phyloP scores from a whole-genome alignment of 192 early-diverging fungal genomes.

The Allomyces javanicus region DNA sequence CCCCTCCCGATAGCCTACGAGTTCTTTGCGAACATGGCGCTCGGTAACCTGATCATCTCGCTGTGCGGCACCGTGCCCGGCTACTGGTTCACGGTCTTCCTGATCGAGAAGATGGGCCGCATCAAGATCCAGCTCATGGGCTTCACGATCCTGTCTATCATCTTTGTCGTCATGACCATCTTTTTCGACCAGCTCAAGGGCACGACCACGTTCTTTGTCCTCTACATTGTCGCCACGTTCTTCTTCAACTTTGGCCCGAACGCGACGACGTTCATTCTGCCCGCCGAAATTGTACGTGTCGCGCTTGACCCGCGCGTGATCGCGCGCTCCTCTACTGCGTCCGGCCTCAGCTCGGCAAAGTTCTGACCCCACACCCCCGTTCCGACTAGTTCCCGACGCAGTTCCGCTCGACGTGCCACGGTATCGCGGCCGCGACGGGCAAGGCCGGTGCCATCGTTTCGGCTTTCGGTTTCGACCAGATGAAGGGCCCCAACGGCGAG shows the following conservation, averaged over 20 bases:
- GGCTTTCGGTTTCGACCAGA: slow-evolving; percentile 32
- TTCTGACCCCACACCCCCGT: too few species aligned
- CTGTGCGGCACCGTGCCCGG: slow-evolving; percentile 73
- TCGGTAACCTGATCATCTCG: slow-evolving; percentile 85
- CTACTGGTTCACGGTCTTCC: slow-evolving; percentile 84
- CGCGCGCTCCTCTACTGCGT: too few species aligned
- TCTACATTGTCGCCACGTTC: slow-evolving; percentile 45
- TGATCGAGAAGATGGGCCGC: slow-evolving; percentile 74
- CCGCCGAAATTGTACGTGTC: slow-evolving; percentile 26
- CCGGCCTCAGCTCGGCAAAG: too few species aligned
- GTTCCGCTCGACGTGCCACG: slow-evolving; percentile 54
- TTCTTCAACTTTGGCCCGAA: slow-evolving; percentile 97
- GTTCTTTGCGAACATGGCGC: slow-evolving; percentile 36
- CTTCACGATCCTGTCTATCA: slow-evolving; percentile 52
- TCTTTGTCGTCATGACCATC: slow-evolving; percentile 37
- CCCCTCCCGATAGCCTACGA: not conserved
- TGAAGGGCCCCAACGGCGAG: slow-evolving; percentile 22
- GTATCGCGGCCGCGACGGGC: slow-evolving; percentile 56
- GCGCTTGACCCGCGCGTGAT: too few species aligned
- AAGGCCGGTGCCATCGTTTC: slow-evolving; percentile 56
- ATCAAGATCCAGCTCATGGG: slow-evolving; percentile 85
- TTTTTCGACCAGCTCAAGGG: not conserved
- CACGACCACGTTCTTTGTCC: slow-evolving; percentile 20
- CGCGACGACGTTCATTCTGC: slow-evolving; percentile 64
- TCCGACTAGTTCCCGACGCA: slow-evolving; percentile 37